These are phyloP conservation scores for Colletotrichum lindemuthianum DNA, from an alignment of 2,329 filamentous ascomycete genomes.

Conservation along the genomic window DNA sequence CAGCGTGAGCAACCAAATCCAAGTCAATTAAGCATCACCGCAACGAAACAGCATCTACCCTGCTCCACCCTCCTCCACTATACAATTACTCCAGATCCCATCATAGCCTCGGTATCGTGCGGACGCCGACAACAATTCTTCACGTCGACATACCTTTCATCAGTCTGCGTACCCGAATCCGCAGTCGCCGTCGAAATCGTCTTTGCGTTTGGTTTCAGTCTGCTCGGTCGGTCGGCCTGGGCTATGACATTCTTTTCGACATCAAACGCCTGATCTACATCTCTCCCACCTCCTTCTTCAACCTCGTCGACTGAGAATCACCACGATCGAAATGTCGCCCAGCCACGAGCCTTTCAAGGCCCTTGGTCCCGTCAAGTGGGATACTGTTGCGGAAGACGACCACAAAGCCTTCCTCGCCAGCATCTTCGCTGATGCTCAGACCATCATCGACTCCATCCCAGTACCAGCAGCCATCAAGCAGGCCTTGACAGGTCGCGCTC, in stretches of 20 bases:
- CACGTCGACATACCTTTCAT: background rate
- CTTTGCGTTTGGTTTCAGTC: background rate
- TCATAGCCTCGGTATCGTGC: constrained; percentile 4
- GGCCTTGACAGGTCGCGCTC: constrained; percentile 59
- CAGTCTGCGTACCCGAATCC: background rate
- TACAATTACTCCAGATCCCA: background rate
- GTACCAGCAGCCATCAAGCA: constrained; percentile 43
- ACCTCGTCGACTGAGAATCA: background rate
- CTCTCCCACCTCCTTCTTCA: background rate
- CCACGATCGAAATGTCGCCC: constrained; percentile 55
- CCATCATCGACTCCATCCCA: constrained; percentile 82
- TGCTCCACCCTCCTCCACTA: constrained; percentile 23
- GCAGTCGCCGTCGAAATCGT: background rate
- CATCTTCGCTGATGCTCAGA: constrained; percentile 74
- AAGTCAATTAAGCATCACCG: constrained; percentile 8
- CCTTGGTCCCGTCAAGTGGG: constrained; percentile 66
- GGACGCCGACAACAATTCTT: constrained; percentile 4
- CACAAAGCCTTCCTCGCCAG: constrained; percentile 64
- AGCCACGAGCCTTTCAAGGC: constrained; percentile 69
- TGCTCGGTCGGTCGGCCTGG: constrained; percentile 10
- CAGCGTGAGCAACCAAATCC: constrained; percentile 8
- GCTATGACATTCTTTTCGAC: constrained; percentile 28
- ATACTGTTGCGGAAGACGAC: constrained; percentile 55
- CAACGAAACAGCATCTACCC: constrained; percentile 23
- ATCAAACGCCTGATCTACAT: constrained; percentile 2